A percentile compares a stretch with the other conserved stretches of the same genome.
These are phyloP conservation scores for Umbelopsis ramanniana DNA, from an alignment of 192 early-diverging fungal genomes.

Conservation along the genomic window DNA sequence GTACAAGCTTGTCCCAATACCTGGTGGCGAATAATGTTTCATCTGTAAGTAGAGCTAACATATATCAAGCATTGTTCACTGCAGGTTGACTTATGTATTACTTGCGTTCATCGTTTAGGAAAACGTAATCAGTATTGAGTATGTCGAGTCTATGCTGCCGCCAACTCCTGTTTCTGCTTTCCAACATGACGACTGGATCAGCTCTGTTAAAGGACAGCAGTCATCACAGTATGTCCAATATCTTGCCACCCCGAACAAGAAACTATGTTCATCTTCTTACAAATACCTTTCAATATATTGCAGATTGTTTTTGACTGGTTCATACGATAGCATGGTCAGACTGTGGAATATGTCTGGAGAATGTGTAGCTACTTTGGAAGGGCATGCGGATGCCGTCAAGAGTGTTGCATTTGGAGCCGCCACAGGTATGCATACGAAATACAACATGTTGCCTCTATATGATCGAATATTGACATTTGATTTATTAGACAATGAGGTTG, in stretches of 20 bases:
- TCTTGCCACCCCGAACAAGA: background rate
- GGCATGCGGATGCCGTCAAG: constrained; percentile 79
- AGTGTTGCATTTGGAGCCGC: constrained; percentile 69
- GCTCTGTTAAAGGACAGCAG: constrained; percentile 61
- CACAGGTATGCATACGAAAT: constrained; percentile 43
- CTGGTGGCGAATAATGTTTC: constrained; percentile 69
- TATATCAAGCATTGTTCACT: background rate
- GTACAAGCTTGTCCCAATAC: constrained; percentile 75
- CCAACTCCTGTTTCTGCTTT: constrained; percentile 78
- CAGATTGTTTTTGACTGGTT: constrained; percentile 73
- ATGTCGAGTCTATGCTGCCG: constrained; percentile 90
- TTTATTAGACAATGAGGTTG: constrained; percentile 47
- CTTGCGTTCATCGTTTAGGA: constrained; percentile 50
- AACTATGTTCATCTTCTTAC: background rate
- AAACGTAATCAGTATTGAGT: constrained; percentile 86
- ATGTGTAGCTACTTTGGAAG: constrained; percentile 65
- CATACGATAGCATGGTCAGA: constrained; percentile 83
- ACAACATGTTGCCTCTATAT: background rate
- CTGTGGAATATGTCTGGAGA: constrained; percentile 83
- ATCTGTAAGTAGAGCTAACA: constrained; percentile 45
- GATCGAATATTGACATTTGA: background rate
- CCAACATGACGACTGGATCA: constrained; percentile 97
- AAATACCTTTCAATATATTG: background rate
- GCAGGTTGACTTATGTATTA: background rate
- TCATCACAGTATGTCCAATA: constrained; percentile 1